A percentile compares a stretch with the other conserved stretches of the same genome.
phyloP scores from a whole-genome alignment of 2,329 filamentous ascomycete species.

The Arthrobotrys conoides region DNA sequence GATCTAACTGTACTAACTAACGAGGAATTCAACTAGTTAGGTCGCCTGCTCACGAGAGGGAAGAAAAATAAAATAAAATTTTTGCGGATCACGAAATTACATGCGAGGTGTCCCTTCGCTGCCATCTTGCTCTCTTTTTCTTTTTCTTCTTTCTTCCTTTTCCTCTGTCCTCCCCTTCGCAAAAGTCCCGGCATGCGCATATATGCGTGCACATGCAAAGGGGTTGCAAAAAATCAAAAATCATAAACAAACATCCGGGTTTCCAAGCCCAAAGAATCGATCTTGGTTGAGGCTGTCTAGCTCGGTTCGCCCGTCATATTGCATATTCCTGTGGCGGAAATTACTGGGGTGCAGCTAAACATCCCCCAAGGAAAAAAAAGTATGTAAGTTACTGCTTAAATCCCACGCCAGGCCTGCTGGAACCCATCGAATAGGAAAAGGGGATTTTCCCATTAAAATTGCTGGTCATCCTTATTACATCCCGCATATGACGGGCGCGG shows the following conservation, averaged over 20 bases:
- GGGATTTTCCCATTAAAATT: conserved; percentile 36
- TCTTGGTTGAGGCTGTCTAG: conserved; percentile 38
- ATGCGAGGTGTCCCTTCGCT: conserved; percentile 33
- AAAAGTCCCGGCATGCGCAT: conserved; percentile 30
- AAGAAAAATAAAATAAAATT: not conserved
- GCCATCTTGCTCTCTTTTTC: not conserved
- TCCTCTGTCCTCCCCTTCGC: conserved; percentile 6
- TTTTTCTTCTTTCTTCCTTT: conserved; percentile 3
- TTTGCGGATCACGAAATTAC: conserved; percentile 42
- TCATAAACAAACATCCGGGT: conserved; percentile 40
- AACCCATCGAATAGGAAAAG: conserved; percentile 46
- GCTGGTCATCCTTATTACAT: conserved; percentile 19
- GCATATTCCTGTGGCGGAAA: conserved; percentile 58
- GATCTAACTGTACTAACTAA: conserved; percentile 15
- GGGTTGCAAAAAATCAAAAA: conserved; percentile 29
- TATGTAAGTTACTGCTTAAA: not conserved
- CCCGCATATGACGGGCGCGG: conserved; percentile 23
- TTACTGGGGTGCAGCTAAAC: conserved; percentile 50
- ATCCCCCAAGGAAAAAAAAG: not conserved
- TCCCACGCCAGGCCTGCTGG: not conserved
- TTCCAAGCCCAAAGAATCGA: conserved; percentile 12
- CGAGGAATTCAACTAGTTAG: conserved; percentile 11
- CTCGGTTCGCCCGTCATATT: conserved; percentile 59
- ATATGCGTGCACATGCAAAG: conserved; percentile 53
- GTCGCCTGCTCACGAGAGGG: conserved; percentile 4